Evolutionary conservation across 2,329 filamentous ascomycete species (phyloP), one percentile per base, ranked within the genome.

Genomic region (Diaporthe sp.): DNA sequence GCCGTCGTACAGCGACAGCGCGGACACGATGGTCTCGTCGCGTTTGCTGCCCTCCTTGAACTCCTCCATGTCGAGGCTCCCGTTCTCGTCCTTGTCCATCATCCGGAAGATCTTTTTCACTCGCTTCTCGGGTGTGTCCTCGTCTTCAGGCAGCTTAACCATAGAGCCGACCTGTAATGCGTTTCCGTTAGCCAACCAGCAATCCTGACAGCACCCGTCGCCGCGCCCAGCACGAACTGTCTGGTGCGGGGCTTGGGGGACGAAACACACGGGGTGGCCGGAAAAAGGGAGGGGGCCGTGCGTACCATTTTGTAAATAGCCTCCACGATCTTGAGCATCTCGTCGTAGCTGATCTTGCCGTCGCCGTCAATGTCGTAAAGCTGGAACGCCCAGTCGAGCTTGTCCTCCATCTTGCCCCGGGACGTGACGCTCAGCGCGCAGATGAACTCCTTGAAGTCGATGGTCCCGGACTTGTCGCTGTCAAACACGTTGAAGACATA

Each of bases 11-110:
- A 99, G 89, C 75, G 96, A 98, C 82, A 99, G 88, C 47, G 97
- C 97, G 73, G 96, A 98, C 76, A 99, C 97, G 83, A 99, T 99
- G 13, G 97, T 99, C 88, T 98, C 96, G 86, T 99, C 97, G 76
- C 96, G 94, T 89, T 98, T 98, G 88, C 95, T 98, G 80, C 97
- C 97, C 87, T 99, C 97, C 87, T 98, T 98, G 90, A 99, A 99
- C 85, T 99, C 97, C 77, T 96, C 94, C 90, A 98, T 96, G 84
- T 98, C 96, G 81, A 99, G 87, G 82, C 94, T 97, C 80, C 96
- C 97, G 83, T 98, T 98, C 88, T 98, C 96, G 84, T 99, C 97
- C 90, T 99, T 99, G 89, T 99, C 97, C 97, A 99, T 99, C 97
- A 98, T 98, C 82, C 94, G 91, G 90, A 99, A 99, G 85, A 99